Percentiles rank a stretch among this genome's conserved stretches.
These are phyloP conservation scores for Acanthamoeba triangularis DNA, from an alignment of 208 protist species.

Conservation along the genomic window DNA sequence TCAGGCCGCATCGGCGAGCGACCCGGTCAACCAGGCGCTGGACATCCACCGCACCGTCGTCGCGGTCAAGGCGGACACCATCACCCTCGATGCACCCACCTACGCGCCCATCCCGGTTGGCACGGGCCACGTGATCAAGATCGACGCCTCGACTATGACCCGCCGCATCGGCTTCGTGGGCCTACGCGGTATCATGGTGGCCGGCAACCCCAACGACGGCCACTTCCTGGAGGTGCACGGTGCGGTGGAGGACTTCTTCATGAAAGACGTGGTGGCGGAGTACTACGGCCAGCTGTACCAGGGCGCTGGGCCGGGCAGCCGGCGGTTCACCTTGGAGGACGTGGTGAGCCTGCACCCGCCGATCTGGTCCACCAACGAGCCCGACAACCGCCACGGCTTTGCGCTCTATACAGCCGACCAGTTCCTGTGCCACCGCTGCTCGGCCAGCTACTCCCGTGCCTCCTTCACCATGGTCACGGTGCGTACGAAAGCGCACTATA, in stretches of 20 bases:
- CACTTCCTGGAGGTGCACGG: not conserved
- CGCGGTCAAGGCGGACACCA: not conserved
- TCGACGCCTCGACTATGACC: not conserved
- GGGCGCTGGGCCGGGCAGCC: no score
- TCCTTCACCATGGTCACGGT: no score
- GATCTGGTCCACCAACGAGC: no score
- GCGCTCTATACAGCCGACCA: no score
- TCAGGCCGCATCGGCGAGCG: no score
- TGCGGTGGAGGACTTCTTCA: not conserved
- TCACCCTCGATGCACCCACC: not conserved
- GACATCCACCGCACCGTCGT: not conserved
- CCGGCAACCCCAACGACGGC: not conserved
- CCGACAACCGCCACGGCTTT: no score
- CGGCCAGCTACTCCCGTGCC: no score
- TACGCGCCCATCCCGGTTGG: not conserved
- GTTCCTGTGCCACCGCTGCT: no score
- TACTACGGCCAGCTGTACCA: no score
- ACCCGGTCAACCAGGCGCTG: not conserved
- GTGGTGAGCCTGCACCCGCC: no score
- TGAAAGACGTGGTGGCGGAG: not conserved
- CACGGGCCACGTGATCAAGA: not conserved
- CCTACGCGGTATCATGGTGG: not conserved
- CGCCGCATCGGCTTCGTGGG: not conserved
- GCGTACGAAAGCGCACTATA: no score
- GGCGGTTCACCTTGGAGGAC: no score